Percentiles rank a stretch among this genome's conserved stretches.
These are phyloP conservation scores for Monotropa hypopitys DNA, from an alignment of 179 eudicot species.

Conservation along the genomic window DNA sequence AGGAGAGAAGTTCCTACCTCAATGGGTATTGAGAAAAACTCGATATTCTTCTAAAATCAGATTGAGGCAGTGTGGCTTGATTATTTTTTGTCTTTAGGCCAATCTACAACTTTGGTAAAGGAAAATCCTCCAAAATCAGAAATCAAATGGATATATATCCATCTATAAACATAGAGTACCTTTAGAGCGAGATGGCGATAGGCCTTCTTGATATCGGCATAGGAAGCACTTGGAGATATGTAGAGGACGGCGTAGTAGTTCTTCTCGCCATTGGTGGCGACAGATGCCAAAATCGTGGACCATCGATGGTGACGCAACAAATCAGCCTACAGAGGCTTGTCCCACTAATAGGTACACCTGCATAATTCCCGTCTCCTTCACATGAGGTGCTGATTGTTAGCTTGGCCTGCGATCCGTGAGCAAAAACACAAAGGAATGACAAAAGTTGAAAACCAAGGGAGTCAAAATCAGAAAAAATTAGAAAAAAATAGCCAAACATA, in stretches of 20 bases:
- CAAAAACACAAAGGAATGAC: too few relatives aligned
- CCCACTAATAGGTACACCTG: constrained; percentile 24
- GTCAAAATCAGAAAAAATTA: too few relatives aligned
- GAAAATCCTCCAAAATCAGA: not conserved
- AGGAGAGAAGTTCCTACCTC: too few relatives aligned
- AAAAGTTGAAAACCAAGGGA: too few relatives aligned
- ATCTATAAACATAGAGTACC: constrained; percentile 14
- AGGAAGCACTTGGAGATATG: constrained; percentile 37
- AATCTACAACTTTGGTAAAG: too few relatives aligned
- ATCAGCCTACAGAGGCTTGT: constrained; percentile 7
- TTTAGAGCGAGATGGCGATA: constrained; percentile 69
- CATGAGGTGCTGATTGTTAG: too few relatives aligned
- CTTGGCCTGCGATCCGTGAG: too few relatives aligned
- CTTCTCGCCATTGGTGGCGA: constrained; percentile 21
- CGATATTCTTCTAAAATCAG: too few relatives aligned
- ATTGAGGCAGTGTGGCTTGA: too few relatives aligned
- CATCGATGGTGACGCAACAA: constrained; percentile 7
- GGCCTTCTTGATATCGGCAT: constrained; percentile 54
- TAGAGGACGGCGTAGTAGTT: constrained; percentile 53
- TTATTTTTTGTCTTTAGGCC: too few relatives aligned
- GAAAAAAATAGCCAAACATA: too few relatives aligned
- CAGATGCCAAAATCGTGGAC: constrained; percentile 16
- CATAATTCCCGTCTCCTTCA: constrained; percentile 15
- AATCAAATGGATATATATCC: not conserved
- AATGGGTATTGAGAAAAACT: too few relatives aligned